Percentiles rank a stretch among this genome's conserved stretches.
Evolutionary conservation across 495 filamentous ascomycete genomes (phyloP).

Genomic region (Hyaloscypha variabilis): DNA sequence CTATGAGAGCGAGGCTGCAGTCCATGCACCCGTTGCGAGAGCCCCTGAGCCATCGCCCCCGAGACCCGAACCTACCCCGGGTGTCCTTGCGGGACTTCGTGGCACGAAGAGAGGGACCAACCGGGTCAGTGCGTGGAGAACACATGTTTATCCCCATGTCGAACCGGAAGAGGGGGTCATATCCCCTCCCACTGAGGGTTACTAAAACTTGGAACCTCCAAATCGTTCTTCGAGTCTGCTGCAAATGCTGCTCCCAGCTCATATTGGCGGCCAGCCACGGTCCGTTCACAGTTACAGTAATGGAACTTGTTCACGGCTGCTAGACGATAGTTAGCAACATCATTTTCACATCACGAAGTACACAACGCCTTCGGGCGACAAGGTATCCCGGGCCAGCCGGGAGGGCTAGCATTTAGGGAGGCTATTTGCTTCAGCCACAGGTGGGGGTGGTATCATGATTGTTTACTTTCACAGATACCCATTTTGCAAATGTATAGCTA

Average conservation of each 20-base stretch:
- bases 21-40: slow-evolving; percentile 24
- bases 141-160: slow-evolving; percentile 27
- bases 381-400: neutral
- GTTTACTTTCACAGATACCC: neutral
- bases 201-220: neutral
- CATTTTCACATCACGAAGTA: neutral
- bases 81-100: slow-evolving; percentile 30
- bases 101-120: slow-evolving; percentile 17
- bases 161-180: slow-evolving; percentile 31
- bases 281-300: neutral
- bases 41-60: neutral
- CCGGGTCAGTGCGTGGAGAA: slow-evolving; percentile 31
- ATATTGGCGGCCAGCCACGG: neutral
- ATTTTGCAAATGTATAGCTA: slow-evolving; percentile 7
- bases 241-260: neutral
- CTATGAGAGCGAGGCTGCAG: slow-evolving; percentile 27
- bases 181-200: slow-evolving; percentile 14
- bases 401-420: neutral
- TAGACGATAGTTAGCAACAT: neutral
- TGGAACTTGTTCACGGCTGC: neutral
- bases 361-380: neutral
- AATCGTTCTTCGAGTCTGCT: neutral
- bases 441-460: neutral
- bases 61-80: slow-evolving; percentile 12
- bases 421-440: neutral